Evolutionary conservation across 1,284 basidiomycete genomes (phyloP), one percentile per base, ranked within the genome.

Genomic region (Pisolithus thermaeus): DNA sequence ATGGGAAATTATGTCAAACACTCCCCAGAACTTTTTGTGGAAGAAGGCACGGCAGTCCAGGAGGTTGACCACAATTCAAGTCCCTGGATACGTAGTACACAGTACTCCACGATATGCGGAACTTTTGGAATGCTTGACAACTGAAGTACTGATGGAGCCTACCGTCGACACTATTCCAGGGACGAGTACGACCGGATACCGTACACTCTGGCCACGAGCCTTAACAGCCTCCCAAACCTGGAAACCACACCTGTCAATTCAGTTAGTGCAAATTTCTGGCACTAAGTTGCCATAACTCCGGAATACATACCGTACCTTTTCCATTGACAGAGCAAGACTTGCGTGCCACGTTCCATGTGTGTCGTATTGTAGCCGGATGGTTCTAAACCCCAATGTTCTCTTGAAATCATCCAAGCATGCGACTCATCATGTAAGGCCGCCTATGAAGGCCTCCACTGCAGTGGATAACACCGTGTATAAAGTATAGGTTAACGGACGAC

Each of bases 31-130:
- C 58, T 87, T 88, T 66, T 90, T 83, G 9, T 91, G 81, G 64
- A 94, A 94, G 72, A 90, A 91, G 0, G 81, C 64, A 3, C 86
- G 77, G 59, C 88, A 87, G 57, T 89, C 88, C 0, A 86, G 84
- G 79, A 71, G 0, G 92, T 92, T 0, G 87, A 87, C 92, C 92
- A 94, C 6, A 87, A 90, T 64, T 92, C 90, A 47, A 94, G 71
- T 16, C 86, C 82, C 86, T 87, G 51, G 12, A 27, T 23, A n/a
- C 11, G 30, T 30, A 12, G 25, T 27, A 35, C 32, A 3, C 9
- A 12, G 41, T 39, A n/a, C n/a, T n/a, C n/a, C 4, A 20, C 5
- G 1, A 39, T 18, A 9, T 32, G 12, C 3, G 42, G 37, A 41
- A 27, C 18, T 27, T 43, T 4, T 6, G 41, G 12, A 14, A 16